A percentile compares a stretch with the other conserved stretches of the same genome.
phyloP scores from a whole-genome alignment of 257 asterid genomes.

The Penstemon newberryi region DNA sequence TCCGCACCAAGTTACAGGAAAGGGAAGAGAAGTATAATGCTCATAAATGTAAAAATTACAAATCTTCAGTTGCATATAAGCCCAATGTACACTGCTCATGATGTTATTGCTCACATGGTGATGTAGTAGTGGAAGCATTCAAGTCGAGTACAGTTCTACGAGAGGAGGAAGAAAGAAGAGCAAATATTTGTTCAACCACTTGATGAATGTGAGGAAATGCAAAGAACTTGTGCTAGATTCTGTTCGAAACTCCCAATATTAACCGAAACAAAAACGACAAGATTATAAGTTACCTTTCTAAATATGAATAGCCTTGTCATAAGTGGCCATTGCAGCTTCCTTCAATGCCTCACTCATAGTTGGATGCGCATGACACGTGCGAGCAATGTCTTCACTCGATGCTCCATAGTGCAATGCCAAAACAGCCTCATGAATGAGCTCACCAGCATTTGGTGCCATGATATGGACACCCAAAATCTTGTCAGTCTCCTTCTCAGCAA shows the following conservation, averaged over 20 bases:
- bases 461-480: conserved; percentile 94
- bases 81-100: not conserved
- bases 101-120: not conserved
- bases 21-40: not conserved
- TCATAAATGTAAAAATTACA: not conserved
- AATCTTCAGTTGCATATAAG: not conserved
- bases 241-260: not conserved
- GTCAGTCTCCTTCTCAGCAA: conserved; percentile 93
- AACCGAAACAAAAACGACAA: not conserved
- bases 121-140: not conserved
- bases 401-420: conserved; percentile 96
- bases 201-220: not conserved
- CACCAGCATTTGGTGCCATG: conserved; percentile 96
- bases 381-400: conserved; percentile 95
- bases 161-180: not conserved
- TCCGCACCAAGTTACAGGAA: too few species aligned
- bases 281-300: conserved; percentile 31
- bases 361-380: conserved; percentile 99
- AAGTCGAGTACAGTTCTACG: not conserved
- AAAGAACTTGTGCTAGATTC: not conserved
- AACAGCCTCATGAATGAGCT: conserved; percentile 93
- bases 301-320: conserved; percentile 95
- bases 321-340: conserved; percentile 99
- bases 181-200: not conserved
- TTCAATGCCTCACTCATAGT: conserved; percentile 98